Evolutionary conservation across 1,284 basidiomycete genomes (phyloP).

Genomic region (Bjerkandera adusta): DNA sequence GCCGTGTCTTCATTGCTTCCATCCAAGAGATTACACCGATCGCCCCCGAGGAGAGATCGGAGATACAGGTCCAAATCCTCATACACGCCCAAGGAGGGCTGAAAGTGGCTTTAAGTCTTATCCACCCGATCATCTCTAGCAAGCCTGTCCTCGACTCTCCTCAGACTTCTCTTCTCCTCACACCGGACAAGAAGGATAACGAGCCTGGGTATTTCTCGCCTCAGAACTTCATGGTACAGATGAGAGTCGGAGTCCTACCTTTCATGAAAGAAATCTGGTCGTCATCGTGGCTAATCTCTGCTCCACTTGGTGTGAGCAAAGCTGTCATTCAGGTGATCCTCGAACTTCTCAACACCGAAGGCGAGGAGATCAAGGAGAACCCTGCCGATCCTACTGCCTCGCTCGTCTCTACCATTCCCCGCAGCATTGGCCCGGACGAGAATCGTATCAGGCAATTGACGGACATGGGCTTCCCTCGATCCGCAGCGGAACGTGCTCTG

Average conservation of each 20-base stretch:
- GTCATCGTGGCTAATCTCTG: slow-evolving; percentile 77
- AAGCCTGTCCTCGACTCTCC: slow-evolving; percentile 83
- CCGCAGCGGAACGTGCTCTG: slow-evolving; percentile 83
- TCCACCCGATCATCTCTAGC: slow-evolving; percentile 77
- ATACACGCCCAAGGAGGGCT: slow-evolving; percentile 79
- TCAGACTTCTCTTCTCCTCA: slow-evolving; percentile 74
- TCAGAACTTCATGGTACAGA: slow-evolving; percentile 80
- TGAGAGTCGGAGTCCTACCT: slow-evolving; percentile 75
- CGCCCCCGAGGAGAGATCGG: slow-evolving; percentile 52
- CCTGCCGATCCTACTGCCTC: slow-evolving; percentile 20
- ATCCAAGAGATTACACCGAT: slow-evolving; percentile 53
- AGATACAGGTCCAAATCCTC: slow-evolving; percentile 58
- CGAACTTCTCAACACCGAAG: slow-evolving; percentile 80
- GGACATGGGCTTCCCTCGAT: slow-evolving; percentile 96
- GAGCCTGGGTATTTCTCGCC: slow-evolving; percentile 82
- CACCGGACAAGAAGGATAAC: slow-evolving; percentile 76
- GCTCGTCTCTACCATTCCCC: slow-evolving; percentile 24
- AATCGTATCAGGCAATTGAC: slow-evolving; percentile 78
- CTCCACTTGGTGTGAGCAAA: slow-evolving; percentile 73
- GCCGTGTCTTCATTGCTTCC: slow-evolving; percentile 52
- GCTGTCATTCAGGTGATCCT: slow-evolving; percentile 78
- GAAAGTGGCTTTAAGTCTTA: slow-evolving; percentile 78
- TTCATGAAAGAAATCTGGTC: slow-evolving; percentile 76
- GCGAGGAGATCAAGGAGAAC: slow-evolving; percentile 61
- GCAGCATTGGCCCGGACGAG: slow-evolving; percentile 66